Percentiles rank a stretch among this genome's conserved stretches.
Evolutionary conservation across 805 yeast species (phyloP).

Genomic region (Ogataea trehalophila): DNA sequence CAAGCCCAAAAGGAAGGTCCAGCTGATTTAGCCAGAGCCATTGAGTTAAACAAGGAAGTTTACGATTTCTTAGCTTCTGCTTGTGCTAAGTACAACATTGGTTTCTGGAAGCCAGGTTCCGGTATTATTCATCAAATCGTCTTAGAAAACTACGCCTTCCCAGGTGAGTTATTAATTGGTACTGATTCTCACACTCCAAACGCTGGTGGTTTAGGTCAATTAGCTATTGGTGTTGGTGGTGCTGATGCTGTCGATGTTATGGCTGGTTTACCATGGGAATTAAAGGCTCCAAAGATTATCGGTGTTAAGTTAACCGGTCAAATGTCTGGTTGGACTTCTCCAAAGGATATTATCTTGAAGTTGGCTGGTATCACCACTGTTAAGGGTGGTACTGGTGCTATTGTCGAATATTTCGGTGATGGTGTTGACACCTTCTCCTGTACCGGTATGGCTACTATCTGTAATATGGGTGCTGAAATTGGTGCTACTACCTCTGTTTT

Average conservation of each 20-base stretch:
- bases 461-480: slow-evolving; percentile 99
- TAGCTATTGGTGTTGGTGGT: slow-evolving; percentile 99
- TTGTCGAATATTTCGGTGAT: slow-evolving; percentile 94
- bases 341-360: slow-evolving; percentile 92
- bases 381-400: slow-evolving; percentile 96
- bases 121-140: slow-evolving; percentile 99
- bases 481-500: slow-evolving; percentile 98
- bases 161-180: slow-evolving; percentile 96
- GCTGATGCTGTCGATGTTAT: slow-evolving; percentile 99
- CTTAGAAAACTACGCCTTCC: slow-evolving; percentile 92
- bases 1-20: slow-evolving; percentile 95
- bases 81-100: slow-evolving; percentile 92
- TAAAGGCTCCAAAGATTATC: slow-evolving; percentile 91
- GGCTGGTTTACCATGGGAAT: slow-evolving; percentile 97
- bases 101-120: slow-evolving; percentile 99
- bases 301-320: slow-evolving; percentile 92
- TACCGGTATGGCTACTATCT: slow-evolving; percentile 99
- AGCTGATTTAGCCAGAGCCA: slow-evolving; percentile 73
- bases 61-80: slow-evolving; percentile 91
- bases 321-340: slow-evolving; percentile 92
- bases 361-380: slow-evolving; percentile 92
- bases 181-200: slow-evolving; percentile 99
- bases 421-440: slow-evolving; percentile 87
- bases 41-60: slow-evolving; percentile 87
- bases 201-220: slow-evolving; percentile 98